phyloP scores from a whole-genome alignment of 805 yeast species.

The Wickerhamiella lipophila region DNA sequence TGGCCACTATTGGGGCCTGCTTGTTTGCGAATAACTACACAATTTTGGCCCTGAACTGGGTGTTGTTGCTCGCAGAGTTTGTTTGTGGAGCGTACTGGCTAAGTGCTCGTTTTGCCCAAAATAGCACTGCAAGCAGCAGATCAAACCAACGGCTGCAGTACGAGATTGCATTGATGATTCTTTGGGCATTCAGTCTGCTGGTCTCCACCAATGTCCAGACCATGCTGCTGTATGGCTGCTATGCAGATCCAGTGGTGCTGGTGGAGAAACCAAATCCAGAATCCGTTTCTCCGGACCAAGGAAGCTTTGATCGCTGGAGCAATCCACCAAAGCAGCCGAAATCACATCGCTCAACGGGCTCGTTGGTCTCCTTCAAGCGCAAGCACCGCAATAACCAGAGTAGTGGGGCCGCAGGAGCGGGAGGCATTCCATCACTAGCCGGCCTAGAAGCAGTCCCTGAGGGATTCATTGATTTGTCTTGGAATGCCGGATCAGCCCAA shows the following conservation, averaged over 20 bases:
- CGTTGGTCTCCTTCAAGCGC: slow-evolving; percentile 10
- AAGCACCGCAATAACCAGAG: slow-evolving; percentile 7
- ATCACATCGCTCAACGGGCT: slow-evolving; percentile 6
- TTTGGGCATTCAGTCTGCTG: slow-evolving; percentile 4
- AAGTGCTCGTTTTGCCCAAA: not conserved
- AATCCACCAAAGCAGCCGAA: not conserved
- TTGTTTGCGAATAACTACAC: not conserved
- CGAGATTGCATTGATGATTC: slow-evolving; percentile 4
- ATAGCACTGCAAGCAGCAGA: not conserved
- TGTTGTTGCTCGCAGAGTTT: not conserved
- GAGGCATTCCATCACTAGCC: slow-evolving; percentile 6
- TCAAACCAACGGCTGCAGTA: not conserved
- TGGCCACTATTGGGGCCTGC: not conserved
- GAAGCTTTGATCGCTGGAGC: not conserved
- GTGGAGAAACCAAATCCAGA: not conserved
- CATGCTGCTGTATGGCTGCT: not conserved
- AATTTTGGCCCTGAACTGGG: not conserved
- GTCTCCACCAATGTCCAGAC: slow-evolving; percentile 1
- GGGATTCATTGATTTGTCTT: slow-evolving; percentile 12
- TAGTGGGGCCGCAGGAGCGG: not conserved
- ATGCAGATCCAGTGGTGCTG: not conserved
- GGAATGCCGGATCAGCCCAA: slow-evolving; percentile 10
- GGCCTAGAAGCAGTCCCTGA: slow-evolving; percentile 17
- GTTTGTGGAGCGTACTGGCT: slow-evolving; percentile 9
- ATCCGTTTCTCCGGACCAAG: not conserved